Evolutionary conservation across 176 grass and related monocot species (phyloP).

Genomic region (Oryza coarctata): DNA sequence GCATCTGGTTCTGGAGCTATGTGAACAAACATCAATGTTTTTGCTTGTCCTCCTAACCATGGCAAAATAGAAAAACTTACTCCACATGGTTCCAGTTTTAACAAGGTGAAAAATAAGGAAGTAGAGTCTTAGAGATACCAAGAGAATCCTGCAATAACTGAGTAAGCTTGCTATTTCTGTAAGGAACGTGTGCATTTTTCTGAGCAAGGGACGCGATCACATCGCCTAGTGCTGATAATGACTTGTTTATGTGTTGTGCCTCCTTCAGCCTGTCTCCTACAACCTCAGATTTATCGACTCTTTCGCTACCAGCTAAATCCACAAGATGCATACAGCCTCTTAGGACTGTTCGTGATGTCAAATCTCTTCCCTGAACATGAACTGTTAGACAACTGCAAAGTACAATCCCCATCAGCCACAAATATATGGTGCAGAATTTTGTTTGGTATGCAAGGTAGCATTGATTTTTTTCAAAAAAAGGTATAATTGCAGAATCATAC

Average conservation of each 20-base stretch:
- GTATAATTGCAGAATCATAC: conserved; percentile 31
- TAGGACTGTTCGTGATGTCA: conserved; percentile 51
- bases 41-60: conserved; percentile 69
- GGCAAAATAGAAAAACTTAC: conserved; percentile 16
- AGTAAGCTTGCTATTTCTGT: conserved; percentile 76
- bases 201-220: conserved; percentile 71
- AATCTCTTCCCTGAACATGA: conserved; percentile 71
- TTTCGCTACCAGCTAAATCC: conserved; percentile 79
- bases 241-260: conserved; percentile 80
- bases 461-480: neutral
- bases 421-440: conserved; percentile 1
- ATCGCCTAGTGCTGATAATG: conserved; percentile 69
- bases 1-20: conserved; percentile 74
- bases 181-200: conserved; percentile 68
- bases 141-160: conserved; percentile 77
- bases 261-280: conserved; percentile 71
- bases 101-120: conserved; percentile 32
- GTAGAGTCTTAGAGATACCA: conserved; percentile 39
- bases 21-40: conserved; percentile 85
- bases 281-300: conserved; percentile 74
- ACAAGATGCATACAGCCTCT: conserved; percentile 78
- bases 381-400: conserved; percentile 65
- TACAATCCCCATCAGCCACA: conserved; percentile 28
- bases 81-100: neutral
- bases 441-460: neutral